A percentile compares a stretch with the other conserved stretches of the same genome.
Conservation (phyloP, 2,329 filamentous ascomycete genomes). For the Ceratocystiopsis minuta region DNA sequence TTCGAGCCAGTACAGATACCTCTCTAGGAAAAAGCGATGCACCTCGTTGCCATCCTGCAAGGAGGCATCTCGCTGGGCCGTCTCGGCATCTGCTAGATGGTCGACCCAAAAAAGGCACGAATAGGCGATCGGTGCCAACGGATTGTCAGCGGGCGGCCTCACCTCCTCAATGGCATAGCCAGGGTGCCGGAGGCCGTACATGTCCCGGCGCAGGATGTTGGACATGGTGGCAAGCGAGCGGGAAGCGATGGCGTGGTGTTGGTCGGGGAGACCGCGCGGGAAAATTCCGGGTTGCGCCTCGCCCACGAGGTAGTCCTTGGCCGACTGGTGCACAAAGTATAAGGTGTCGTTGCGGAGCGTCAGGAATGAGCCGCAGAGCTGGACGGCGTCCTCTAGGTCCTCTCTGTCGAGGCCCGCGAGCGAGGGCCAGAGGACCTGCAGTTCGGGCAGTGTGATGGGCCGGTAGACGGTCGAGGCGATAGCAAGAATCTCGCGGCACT, state of each 20-base stretch:
- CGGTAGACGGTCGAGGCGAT: slow-evolving; percentile 15
- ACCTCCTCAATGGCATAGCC: slow-evolving; percentile 11
- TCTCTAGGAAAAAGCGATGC: slow-evolving; percentile 16
- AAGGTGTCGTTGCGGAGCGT: slow-evolving; percentile 14
- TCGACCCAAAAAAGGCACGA: slow-evolving; percentile 18
- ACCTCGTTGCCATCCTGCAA: slow-evolving; percentile 13
- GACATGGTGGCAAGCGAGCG: slow-evolving; percentile 17
- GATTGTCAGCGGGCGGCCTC: slow-evolving; percentile 11
- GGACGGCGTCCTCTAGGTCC: slow-evolving; percentile 14
- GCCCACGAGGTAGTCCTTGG: slow-evolving; percentile 21
- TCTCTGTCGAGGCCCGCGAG: slow-evolving; percentile 5
- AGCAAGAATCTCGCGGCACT: slow-evolving; percentile 19
- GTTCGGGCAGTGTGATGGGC: slow-evolving; percentile 19
- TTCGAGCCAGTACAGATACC: slow-evolving; percentile 26
- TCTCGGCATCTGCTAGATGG: slow-evolving; percentile 12
- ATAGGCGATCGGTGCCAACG: slow-evolving; percentile 14
- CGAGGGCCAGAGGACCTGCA: slow-evolving; percentile 11
- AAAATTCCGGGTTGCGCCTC: slow-evolving; percentile 14
- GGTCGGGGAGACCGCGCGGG: slow-evolving; percentile 10
- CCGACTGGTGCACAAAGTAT: slow-evolving; percentile 24
- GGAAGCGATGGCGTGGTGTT: slow-evolving; percentile 17
- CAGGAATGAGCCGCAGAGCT: slow-evolving; percentile 22
- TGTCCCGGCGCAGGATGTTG: slow-evolving; percentile 16
- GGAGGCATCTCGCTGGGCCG: background rate
- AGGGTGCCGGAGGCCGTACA: slow-evolving; percentile 15